phyloP scores from a whole-genome alignment of 2,329 filamentous ascomycete species.

The Exophiala sideris region DNA sequence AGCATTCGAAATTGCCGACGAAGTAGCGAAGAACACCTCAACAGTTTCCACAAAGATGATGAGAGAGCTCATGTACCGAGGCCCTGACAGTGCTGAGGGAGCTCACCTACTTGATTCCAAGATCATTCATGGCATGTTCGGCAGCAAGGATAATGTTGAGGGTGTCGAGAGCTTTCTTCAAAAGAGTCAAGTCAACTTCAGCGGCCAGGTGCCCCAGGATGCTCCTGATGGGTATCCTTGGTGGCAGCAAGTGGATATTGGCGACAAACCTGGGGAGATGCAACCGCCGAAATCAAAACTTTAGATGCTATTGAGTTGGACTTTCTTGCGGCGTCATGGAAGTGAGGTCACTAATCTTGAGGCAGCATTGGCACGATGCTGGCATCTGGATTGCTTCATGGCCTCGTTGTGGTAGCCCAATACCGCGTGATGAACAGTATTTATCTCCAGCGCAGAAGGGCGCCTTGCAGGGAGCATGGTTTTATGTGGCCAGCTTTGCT shows the following conservation, averaged over 20 bases:
- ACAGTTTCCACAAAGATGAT: constrained; percentile 63
- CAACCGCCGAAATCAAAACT: constrained; percentile 20
- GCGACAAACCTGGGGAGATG: constrained; percentile 5
- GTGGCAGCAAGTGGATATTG: constrained; percentile 59
- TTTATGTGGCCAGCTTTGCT: too few relatives aligned
- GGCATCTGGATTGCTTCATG: too few relatives aligned
- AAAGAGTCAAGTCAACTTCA: constrained; percentile 63
- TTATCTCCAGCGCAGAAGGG: too few relatives aligned
- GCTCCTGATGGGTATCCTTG: constrained; percentile 62
- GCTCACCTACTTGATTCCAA: constrained; percentile 64
- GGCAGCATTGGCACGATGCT: too few relatives aligned
- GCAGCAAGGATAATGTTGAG: constrained; percentile 60
- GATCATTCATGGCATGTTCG: constrained; percentile 41
- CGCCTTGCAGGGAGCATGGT: too few relatives aligned
- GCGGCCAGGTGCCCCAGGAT: constrained; percentile 58
- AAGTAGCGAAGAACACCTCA: constrained; percentile 65
- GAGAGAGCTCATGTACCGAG: constrained; percentile 65
- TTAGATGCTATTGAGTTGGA: neutral
- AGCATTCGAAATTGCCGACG: constrained; percentile 63
- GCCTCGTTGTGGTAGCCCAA: too few relatives aligned
- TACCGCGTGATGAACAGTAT: too few relatives aligned
- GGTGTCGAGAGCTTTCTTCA: constrained; percentile 67
- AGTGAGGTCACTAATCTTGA: too few relatives aligned
- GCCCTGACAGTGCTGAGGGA: constrained; percentile 58
- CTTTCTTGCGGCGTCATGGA: too few relatives aligned